A percentile compares a stretch with the other conserved stretches of the same genome.
phyloP scores from a whole-genome alignment of 495 filamentous ascomycete species.

The Xylaria grammica region DNA sequence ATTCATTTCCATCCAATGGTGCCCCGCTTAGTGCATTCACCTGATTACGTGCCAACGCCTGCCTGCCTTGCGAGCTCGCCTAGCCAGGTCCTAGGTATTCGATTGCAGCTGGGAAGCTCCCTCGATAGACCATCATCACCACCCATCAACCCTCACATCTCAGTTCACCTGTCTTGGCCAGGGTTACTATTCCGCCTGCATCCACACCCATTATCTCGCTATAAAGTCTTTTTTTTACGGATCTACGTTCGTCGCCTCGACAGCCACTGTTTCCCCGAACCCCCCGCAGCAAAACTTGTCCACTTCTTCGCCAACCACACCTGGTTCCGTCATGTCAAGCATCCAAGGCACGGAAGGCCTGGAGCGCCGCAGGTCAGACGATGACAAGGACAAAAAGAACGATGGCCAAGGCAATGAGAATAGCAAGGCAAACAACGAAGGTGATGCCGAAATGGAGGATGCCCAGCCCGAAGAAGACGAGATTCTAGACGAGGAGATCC shows the following conservation, averaged over 20 bases:
- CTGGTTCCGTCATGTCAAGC: constrained; percentile 69
- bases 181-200: too few species aligned
- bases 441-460: constrained; percentile 91
- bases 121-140: constrained; percentile 13
- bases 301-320: constrained; percentile 8
- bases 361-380: constrained; percentile 77
- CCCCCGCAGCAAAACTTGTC: not conserved
- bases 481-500: constrained; percentile 86
- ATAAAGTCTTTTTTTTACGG: too few species aligned
- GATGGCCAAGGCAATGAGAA: constrained; percentile 72
- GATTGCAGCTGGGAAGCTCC: constrained; percentile 14
- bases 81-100: not conserved
- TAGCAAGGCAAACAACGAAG: constrained; percentile 63
- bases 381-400: constrained; percentile 70
- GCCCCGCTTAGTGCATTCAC: constrained; percentile 28
- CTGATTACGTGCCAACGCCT: constrained; percentile 41
- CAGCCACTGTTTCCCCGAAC: not conserved
- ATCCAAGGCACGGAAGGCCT: constrained; percentile 74
- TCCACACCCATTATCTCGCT: too few species aligned
- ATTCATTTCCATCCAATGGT: not conserved
- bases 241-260: not conserved
- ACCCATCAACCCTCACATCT: too few species aligned
- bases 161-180: too few species aligned
- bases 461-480: constrained; percentile 74
- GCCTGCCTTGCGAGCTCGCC: constrained; percentile 28